These are phyloP conservation scores for Grosmannia penicillata DNA, from an alignment of 2,329 filamentous ascomycete genomes.

Conservation along the genomic window DNA sequence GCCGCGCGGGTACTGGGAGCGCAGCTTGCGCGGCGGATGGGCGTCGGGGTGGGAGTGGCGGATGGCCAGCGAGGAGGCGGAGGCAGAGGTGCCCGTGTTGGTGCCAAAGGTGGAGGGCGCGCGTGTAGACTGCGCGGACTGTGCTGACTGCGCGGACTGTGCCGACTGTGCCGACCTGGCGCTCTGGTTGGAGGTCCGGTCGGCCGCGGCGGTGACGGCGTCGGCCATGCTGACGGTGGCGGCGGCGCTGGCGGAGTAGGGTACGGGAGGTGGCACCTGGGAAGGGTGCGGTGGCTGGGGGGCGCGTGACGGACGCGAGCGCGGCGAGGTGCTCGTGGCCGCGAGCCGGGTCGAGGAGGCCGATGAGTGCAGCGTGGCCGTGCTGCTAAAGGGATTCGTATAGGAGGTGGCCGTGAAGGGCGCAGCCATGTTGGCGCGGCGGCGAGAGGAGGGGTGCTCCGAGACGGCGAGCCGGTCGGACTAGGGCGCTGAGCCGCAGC, in stretches of 20 bases:
- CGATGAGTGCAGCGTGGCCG: too few species aligned
- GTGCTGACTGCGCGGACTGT: too few species aligned
- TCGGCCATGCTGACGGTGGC: background rate
- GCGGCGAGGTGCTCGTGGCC: conserved; percentile 27
- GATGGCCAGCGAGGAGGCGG: conserved; percentile 15
- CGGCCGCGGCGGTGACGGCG: conserved; percentile 27
- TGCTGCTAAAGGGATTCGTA: too few species aligned
- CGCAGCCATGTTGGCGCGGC: too few species aligned
- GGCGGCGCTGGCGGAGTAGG: conserved; percentile 24
- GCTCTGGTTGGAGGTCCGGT: conserved; percentile 44
- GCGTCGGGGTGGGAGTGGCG: conserved; percentile 34
- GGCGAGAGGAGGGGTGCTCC: too few species aligned
- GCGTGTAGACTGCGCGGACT: conserved; percentile 39
- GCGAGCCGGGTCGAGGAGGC: too few species aligned
- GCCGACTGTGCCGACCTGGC: too few species aligned
- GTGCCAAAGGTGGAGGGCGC: conserved; percentile 42
- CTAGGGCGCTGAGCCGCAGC: too few species aligned
- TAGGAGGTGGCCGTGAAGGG: too few species aligned
- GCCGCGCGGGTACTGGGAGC: conserved; percentile 63
- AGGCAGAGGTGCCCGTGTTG: too few species aligned
- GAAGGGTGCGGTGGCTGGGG: conserved; percentile 27
- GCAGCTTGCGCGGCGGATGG: conserved; percentile 40
- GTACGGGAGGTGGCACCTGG: conserved; percentile 36
- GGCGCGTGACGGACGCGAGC: conserved; percentile 33
- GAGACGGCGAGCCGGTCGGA: too few species aligned